Evolutionary conservation across 2,329 filamentous ascomycete species (phyloP).

Genomic region (Leptographium wingfieldii): DNA sequence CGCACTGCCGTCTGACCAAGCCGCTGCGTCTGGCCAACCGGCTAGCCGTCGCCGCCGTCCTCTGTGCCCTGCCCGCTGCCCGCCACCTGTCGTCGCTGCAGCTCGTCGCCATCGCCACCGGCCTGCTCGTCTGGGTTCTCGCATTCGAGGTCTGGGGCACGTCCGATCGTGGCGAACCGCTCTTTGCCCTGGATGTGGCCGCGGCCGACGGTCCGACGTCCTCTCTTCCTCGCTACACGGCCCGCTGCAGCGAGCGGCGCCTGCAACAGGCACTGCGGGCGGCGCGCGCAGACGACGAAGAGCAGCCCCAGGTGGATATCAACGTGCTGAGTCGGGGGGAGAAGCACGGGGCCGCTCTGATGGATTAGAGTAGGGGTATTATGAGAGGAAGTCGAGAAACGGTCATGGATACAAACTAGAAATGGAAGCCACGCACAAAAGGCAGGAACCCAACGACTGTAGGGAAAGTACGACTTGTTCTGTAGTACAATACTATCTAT

Average conservation of each 20-base stretch:
- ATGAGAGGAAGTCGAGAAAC: background rate
- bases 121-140: constrained; percentile 31
- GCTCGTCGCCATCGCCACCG: constrained; percentile 32
- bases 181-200: constrained; percentile 26
- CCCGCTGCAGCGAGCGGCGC: constrained; percentile 26
- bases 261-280: constrained; percentile 19
- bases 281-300: background rate
- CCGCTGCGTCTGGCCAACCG: constrained; percentile 38
- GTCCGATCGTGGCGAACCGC: constrained; percentile 30
- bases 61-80: constrained; percentile 43
- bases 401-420: background rate
- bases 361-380: constrained; percentile 5
- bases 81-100: constrained; percentile 30
- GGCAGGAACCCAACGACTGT: too few relatives aligned
- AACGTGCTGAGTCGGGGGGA: constrained; percentile 16
- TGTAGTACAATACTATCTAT: background rate
- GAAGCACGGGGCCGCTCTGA: constrained; percentile 17
- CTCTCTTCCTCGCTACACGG: constrained; percentile 26
- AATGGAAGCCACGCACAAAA: background rate
- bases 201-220: constrained; percentile 13
- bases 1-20: constrained; percentile 36
- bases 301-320: constrained; percentile 13
- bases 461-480: background rate
- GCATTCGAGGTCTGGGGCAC: constrained; percentile 36
- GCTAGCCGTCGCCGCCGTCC: constrained; percentile 31